Evolutionary conservation across 2,329 filamentous ascomycete species (phyloP).

Genomic region (Ilyonectria destructans): DNA sequence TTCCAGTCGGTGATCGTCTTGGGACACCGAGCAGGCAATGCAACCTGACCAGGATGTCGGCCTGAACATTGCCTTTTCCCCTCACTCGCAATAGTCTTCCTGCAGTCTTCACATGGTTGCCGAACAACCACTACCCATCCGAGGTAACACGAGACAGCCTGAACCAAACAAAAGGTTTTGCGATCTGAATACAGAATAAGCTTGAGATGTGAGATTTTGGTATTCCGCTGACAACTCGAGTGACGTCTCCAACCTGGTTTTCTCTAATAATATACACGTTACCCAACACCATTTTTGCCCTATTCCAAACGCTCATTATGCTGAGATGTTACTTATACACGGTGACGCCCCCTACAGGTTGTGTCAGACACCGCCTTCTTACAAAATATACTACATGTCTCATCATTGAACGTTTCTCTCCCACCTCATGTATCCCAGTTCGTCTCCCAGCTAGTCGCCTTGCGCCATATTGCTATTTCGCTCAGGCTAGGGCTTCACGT

Average conservation of each 20-base stretch:
- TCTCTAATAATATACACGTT: conserved; percentile 17
- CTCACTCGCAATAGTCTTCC: neutral
- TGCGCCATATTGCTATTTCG: no score
- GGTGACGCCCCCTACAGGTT: no score
- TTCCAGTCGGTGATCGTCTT: neutral
- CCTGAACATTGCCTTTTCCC: no score
- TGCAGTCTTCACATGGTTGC: neutral
- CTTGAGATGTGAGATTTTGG: conserved; percentile 18
- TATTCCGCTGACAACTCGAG: conserved; percentile 1
- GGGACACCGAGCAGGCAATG: no score
- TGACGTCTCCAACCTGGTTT: neutral
- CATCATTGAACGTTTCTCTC: neutral
- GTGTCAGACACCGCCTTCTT: neutral
- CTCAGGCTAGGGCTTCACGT: neutral
- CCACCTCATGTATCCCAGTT: no score
- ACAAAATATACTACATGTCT: conserved; percentile 1
- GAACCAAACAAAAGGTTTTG: neutral
- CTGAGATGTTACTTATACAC: neutral
- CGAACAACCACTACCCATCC: neutral
- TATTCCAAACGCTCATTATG: neutral
- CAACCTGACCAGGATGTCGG: no score
- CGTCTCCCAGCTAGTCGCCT: neutral
- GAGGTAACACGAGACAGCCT: no score
- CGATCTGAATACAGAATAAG: neutral
- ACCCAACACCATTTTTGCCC: neutral